Evolutionary conservation across 2,329 filamentous ascomycete genomes (phyloP).

Genomic region (Conoideocrella luteorostrata): DNA sequence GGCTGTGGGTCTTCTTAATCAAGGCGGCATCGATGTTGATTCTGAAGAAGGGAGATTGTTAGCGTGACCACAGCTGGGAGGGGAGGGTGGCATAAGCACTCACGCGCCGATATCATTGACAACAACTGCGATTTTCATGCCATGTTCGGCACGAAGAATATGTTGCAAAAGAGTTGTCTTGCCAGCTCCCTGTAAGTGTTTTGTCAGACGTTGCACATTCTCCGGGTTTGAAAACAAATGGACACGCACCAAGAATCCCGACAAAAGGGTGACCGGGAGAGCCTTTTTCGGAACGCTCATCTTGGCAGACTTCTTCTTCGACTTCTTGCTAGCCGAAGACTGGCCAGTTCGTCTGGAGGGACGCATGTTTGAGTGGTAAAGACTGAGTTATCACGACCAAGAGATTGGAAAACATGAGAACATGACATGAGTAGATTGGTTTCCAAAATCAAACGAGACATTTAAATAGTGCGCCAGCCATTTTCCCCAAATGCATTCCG

Average conservation of each 20-base stretch:
- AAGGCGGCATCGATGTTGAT: slow-evolving; percentile 61
- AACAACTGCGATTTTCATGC: slow-evolving; percentile 62
- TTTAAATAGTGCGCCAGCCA: not conserved
- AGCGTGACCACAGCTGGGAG: not conserved
- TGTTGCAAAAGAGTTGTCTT: slow-evolving; percentile 67
- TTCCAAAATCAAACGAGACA: not conserved
- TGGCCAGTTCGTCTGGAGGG: not conserved
- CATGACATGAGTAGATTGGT: not conserved
- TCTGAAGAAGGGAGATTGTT: slow-evolving; percentile 20
- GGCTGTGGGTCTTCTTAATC: slow-evolving; percentile 47
- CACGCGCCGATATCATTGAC: slow-evolving; percentile 65
- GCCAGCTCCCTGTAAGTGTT: slow-evolving; percentile 50
- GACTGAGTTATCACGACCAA: not conserved
- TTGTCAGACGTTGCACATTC: not conserved
- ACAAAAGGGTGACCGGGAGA: slow-evolving; percentile 28
- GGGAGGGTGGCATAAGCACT: slow-evolving; percentile 12
- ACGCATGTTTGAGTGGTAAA: slow-evolving; percentile 5
- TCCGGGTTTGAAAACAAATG: not conserved
- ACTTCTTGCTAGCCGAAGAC: not conserved
- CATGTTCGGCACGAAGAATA: slow-evolving; percentile 61
- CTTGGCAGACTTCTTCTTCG: slow-evolving; percentile 4
- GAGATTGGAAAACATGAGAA: not conserved
- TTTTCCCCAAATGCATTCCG: not conserved
- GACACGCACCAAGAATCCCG: slow-evolving; percentile 24
- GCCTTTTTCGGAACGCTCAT: slow-evolving; percentile 14